A percentile compares a stretch with the other conserved stretches of the same genome.
Conservation (phyloP, 148 eudicot species). For the Oxyria digyna region DNA sequence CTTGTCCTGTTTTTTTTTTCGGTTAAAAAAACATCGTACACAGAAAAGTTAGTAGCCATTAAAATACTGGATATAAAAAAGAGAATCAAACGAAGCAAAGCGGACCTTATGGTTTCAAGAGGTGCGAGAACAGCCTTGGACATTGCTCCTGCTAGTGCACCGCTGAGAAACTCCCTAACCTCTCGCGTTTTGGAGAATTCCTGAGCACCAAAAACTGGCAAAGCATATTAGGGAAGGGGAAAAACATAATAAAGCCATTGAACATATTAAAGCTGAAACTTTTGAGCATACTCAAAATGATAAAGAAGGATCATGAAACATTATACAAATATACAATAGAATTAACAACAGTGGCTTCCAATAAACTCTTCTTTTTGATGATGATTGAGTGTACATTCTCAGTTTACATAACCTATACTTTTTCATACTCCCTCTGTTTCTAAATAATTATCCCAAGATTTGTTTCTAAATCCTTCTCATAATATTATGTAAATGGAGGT, state of each 20-base stretch:
- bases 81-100: not conserved
- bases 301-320: no score
- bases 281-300: no score
- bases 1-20: slow-evolving; percentile 50
- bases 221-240: not conserved
- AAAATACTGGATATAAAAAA: no score
- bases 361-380: not conserved
- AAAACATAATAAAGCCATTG: not conserved
- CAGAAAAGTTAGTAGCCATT: not conserved
- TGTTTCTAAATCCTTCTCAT: no score
- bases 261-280: no score
- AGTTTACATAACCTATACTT: not conserved
- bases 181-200: slow-evolving; percentile 47
- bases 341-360: not conserved
- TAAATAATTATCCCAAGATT: no score
- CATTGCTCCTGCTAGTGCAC: slow-evolving; percentile 99
- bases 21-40: not conserved
- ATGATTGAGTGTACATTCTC: not conserved
- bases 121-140: slow-evolving; percentile 95
- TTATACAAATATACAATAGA: no score
- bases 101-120: slow-evolving; percentile 90
- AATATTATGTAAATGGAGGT: no score
- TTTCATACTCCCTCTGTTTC: no score
- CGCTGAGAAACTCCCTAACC: slow-evolving; percentile 85
- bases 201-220: slow-evolving; percentile 22